These are phyloP conservation scores for Phoenix dactylifera DNA, from an alignment of 176 grass and related monocot genomes.

Conservation along the genomic window DNA sequence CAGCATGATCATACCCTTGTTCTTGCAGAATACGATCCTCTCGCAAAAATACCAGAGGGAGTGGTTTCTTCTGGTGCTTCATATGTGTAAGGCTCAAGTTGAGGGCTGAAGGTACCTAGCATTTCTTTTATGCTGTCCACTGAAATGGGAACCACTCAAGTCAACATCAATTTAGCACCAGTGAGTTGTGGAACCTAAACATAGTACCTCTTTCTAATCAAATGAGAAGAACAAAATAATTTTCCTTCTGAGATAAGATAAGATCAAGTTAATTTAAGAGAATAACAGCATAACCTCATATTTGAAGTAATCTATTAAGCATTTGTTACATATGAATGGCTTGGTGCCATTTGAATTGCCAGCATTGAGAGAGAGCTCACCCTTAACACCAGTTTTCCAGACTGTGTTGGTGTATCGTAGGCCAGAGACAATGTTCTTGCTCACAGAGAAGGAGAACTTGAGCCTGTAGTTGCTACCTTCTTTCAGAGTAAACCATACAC, in stretches of 20 bases:
- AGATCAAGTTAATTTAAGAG: too few species aligned
- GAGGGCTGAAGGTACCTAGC: slow-evolving; percentile 93
- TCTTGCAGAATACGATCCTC: slow-evolving; percentile 79
- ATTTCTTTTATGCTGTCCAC: slow-evolving; percentile 85
- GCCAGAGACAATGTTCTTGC: slow-evolving; percentile 91
- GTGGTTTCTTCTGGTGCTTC: slow-evolving; percentile 81
- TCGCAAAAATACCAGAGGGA: slow-evolving; percentile 75
- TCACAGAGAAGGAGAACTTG: slow-evolving; percentile 91
- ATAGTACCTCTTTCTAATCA: too few species aligned
- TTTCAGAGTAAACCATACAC: slow-evolving; percentile 86
- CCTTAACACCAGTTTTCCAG: slow-evolving; percentile 90
- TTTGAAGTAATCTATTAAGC: too few species aligned
- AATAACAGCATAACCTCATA: too few species aligned
- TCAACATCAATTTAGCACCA: neutral
- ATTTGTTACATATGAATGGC: too few species aligned
- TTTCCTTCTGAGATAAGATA: too few species aligned
- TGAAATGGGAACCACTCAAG: slow-evolving; percentile 17
- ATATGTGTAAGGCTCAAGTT: slow-evolving; percentile 80
- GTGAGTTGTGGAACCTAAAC: too few species aligned
- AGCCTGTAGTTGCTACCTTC: slow-evolving; percentile 79
- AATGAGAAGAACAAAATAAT: too few species aligned
- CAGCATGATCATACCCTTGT: slow-evolving; percentile 46
- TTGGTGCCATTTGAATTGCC: too few species aligned
- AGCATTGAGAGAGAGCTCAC: slow-evolving; percentile 12
- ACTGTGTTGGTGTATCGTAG: slow-evolving; percentile 90